Evolutionary conservation across 208 protist genomes (phyloP).

Genomic region (Acanthamoeba castellanii): DNA sequence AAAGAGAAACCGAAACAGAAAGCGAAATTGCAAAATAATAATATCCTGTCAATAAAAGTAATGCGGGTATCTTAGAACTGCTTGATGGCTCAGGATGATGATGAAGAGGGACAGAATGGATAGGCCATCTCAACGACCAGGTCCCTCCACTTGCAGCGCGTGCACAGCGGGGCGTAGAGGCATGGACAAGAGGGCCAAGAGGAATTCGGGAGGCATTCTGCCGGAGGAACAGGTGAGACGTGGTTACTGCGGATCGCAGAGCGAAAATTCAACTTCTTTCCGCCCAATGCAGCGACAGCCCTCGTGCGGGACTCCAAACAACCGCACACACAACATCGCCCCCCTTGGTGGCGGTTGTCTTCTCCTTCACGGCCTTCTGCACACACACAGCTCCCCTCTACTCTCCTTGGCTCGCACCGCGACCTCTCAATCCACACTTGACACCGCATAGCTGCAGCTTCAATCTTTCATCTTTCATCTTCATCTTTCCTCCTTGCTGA

Average conservation of each 20-base stretch:
- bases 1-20: too few relatives aligned
- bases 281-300: neutral
- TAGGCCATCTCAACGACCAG: too few relatives aligned
- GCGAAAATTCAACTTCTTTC: neutral
- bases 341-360: neutral
- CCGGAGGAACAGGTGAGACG: neutral
- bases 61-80: too few relatives aligned
- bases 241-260: neutral
- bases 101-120: too few relatives aligned
- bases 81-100: too few relatives aligned
- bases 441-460: neutral
- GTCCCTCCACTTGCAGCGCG: too few relatives aligned
- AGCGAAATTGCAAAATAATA: too few relatives aligned
- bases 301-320: neutral
- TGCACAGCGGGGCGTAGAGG: too few relatives aligned
- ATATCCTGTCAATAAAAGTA: too few relatives aligned
- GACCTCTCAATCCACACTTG: neutral
- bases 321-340: neutral
- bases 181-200: too few relatives aligned
- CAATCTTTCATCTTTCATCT: neutral
- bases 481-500: neutral
- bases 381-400: neutral
- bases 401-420: neutral
- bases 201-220: neutral
- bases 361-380: neutral